Evolutionary conservation across 768 basidiomycete species (phyloP).

Genomic region (Coprinopsis cinerea): DNA sequence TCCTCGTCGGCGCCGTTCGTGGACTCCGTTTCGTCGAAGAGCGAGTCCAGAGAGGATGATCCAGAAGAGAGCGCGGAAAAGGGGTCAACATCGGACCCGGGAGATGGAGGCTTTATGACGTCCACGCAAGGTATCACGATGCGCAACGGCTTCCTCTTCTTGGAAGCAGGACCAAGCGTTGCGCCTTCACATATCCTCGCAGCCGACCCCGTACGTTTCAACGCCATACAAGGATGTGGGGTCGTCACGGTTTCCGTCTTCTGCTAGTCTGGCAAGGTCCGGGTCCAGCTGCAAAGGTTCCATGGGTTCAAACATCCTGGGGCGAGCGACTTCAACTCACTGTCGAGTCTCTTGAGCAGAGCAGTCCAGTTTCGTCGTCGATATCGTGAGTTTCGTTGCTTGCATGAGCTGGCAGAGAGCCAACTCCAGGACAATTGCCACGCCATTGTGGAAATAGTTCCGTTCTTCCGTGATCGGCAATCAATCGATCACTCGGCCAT

Average conservation of each 20-base stretch:
- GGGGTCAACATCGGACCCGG: conserved; percentile 2
- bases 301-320: too few species aligned
- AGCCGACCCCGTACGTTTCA: background rate
- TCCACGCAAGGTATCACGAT: conserved; percentile 9
- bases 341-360: too few species aligned
- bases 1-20: background rate
- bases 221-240: background rate
- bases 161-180: background rate
- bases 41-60: conserved; percentile 12
- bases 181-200: background rate
- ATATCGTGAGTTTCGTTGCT: too few species aligned
- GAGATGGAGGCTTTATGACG: background rate
- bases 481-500: too few species aligned
- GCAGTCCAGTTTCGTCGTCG: too few species aligned
- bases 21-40: conserved; percentile 1
- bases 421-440: too few species aligned
- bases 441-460: background rate
- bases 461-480: background rate
- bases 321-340: too few species aligned
- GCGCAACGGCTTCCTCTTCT: conserved; percentile 10
- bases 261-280: too few species aligned
- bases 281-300: background rate
- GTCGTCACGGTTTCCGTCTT: background rate
- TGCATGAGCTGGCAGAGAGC: too few species aligned
- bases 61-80: conserved; percentile 6